phyloP scores from a whole-genome alignment of 306 rosid species.

The apple (Malus domestica) region DNA sequence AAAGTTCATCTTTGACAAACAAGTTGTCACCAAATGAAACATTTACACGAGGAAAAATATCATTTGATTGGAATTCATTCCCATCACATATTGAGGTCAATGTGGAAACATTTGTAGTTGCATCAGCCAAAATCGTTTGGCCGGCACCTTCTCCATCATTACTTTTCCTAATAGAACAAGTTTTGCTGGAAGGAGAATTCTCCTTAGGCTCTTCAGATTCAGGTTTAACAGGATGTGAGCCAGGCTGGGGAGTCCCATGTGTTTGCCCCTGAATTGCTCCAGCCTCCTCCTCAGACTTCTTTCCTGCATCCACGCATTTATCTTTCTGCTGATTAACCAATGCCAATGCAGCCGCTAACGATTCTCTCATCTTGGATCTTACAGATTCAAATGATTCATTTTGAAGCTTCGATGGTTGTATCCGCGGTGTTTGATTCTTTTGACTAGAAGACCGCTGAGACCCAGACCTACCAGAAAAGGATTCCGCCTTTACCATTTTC shows the following conservation, averaged over 20 bases:
- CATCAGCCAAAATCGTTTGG: constrained; percentile 21
- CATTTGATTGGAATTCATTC: constrained; percentile 52
- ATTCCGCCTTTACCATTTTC: constrained; percentile 55
- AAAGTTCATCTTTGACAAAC: constrained; percentile 80
- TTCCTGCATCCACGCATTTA: constrained; percentile 15
- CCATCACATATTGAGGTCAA: constrained; percentile 24
- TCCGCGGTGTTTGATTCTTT: constrained; percentile 40
- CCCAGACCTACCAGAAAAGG: constrained; percentile 44
- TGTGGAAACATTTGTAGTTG: constrained; percentile 22
- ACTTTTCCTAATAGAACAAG: constrained; percentile 19
- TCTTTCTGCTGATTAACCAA: constrained; percentile 52
- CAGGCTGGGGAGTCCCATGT: constrained; percentile 27
- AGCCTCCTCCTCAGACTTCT: constrained; percentile 26
- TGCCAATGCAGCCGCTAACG: constrained; percentile 68
- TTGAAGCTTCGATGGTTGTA: constrained; percentile 48
- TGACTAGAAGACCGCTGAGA: constrained; percentile 46
- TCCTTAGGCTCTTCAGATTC: constrained; percentile 24
- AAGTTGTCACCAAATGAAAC: constrained; percentile 68
- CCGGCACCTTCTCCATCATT: constrained; percentile 21
- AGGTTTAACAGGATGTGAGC: constrained; percentile 24
- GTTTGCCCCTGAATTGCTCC: constrained; percentile 16
- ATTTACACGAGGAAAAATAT: constrained; percentile 58
- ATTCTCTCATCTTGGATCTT: constrained; percentile 96
- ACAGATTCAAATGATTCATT: constrained; percentile 68
- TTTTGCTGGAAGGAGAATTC: constrained; percentile 15